Percentiles rank a stretch among this genome's conserved stretches.
phyloP scores from a whole-genome alignment of 2,329 filamentous ascomycete species.

The Hypoxylon sp. region DNA sequence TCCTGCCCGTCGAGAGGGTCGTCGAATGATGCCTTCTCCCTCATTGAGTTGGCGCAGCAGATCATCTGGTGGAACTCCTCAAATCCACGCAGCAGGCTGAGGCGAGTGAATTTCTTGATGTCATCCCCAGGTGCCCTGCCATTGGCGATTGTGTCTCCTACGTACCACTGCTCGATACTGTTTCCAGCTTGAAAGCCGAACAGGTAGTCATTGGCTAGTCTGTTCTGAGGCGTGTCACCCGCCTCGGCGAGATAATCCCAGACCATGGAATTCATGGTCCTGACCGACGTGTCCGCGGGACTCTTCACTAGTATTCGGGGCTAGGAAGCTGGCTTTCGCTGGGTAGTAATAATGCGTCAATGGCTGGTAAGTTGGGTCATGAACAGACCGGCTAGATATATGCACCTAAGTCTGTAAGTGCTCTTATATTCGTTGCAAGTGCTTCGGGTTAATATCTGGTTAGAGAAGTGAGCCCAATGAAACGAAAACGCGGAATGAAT shows the following conservation, averaged over 20 bases:
- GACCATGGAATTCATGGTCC: slow-evolving; percentile 31
- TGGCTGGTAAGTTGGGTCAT: not conserved
- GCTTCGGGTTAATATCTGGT: not conserved
- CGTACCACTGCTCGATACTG: slow-evolving; percentile 48
- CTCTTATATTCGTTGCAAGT: not conserved
- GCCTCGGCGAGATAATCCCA: slow-evolving; percentile 25
- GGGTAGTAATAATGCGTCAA: slow-evolving; percentile 2
- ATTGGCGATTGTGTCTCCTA: slow-evolving; percentile 47
- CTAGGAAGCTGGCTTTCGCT: not conserved
- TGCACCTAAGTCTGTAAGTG: not conserved
- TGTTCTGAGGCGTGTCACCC: slow-evolving; percentile 15
- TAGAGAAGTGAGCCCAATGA: not conserved
- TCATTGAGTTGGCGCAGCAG: slow-evolving; percentile 50
- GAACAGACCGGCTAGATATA: not conserved
- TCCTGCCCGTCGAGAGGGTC: slow-evolving; percentile 49
- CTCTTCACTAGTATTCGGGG: not conserved
- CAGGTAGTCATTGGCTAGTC: slow-evolving; percentile 49
- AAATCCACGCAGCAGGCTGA: slow-evolving; percentile 51
- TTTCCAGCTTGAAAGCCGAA: slow-evolving; percentile 52
- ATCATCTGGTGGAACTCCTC: slow-evolving; percentile 55
- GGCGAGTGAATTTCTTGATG: slow-evolving; percentile 45
- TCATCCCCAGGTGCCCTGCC: slow-evolving; percentile 46
- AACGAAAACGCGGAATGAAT: not conserved
- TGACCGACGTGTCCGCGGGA: not conserved
- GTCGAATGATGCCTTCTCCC: slow-evolving; percentile 37